Base-by-base conservation (phyloP, 1,284 basidiomycete species). In the Cystobasidium slooffiae region DNA sequence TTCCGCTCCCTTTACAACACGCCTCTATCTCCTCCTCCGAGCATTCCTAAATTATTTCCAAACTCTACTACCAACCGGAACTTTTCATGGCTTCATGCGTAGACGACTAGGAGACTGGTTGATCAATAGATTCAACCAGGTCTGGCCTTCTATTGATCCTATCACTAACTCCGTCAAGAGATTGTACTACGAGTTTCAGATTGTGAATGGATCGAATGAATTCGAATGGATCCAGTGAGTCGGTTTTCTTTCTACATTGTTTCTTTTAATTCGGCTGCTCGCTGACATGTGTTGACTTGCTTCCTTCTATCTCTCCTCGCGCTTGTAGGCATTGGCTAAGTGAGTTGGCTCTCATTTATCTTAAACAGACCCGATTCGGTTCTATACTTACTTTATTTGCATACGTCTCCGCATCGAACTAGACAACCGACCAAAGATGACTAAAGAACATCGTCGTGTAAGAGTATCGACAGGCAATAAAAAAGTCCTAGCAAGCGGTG, bases 111-210 rank as follows among this genome's bases (percentile, higher is more conserved):
- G 31, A 2, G 31, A 47, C 51, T 49, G 22, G 20, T 8, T 22
- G 6, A 12, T 53, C 12, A 20, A 1, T 20, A 39, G 37, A 22
- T 4, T 66, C 8, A 37, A 31, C 9, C 10, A 16, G 22, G 9
- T 46, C 9, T 66, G 64, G 64, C 44, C 41, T 39, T 4, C 37
- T 22, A 66, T 66, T 14, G 46, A 66, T 44, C 64, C 64, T 22
- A n/a, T 66, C 7, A 5, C 64, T 16, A 52, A 53, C 18, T 6
- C 53, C 46, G 24, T 12, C 6, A 46, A 43, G 20, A 39, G 16
- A 16, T 16, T 66, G 6, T 66, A 66, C 43, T 66, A 66, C 37
- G 64, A 66, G 49, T 66, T 66, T 18, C 20, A 53, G 22, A 22
- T 66, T 43, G 51, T 6, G 6, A 49, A 49, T 5, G 10, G 5